These are phyloP conservation scores for Xylaria sp. DNA, from an alignment of 2,329 filamentous ascomycete genomes.

Conservation along the genomic window DNA sequence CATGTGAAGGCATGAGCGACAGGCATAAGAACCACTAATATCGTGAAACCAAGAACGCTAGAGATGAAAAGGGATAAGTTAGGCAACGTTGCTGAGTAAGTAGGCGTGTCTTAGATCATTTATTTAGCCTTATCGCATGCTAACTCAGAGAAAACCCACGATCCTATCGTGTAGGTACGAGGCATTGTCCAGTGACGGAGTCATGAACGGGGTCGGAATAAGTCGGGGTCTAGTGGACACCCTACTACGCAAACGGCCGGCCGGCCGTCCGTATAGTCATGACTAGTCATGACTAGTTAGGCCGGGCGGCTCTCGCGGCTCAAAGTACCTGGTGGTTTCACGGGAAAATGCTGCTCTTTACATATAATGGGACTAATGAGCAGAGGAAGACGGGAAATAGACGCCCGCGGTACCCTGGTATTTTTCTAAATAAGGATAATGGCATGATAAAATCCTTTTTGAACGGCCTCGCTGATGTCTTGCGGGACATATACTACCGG, in stretches of 20 bases:
- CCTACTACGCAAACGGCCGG: too few relatives aligned
- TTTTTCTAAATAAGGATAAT: background rate
- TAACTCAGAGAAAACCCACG: background rate
- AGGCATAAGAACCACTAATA: background rate
- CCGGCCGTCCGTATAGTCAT: too few relatives aligned
- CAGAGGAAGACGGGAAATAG: background rate
- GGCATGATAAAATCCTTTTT: background rate
- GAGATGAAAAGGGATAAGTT: background rate
- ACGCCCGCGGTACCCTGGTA: background rate
- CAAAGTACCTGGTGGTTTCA: background rate
- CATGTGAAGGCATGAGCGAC: too few relatives aligned
- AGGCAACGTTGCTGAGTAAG: background rate
- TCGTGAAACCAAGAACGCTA: background rate
- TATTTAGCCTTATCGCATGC: background rate
- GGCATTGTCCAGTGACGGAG: background rate
- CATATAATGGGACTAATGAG: too few relatives aligned
- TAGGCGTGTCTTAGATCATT: background rate
- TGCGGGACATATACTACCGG: slow-evolving; percentile 5
- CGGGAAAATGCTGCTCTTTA: background rate
- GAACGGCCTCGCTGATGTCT: background rate
- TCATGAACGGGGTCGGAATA: background rate
- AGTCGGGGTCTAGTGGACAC: background rate
- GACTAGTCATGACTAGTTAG: background rate
- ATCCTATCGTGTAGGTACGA: background rate
- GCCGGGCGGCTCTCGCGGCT: background rate